Evolutionary conservation across 2,329 filamentous ascomycete genomes (phyloP), one percentile per base, ranked within the genome.

Genomic region (Fusarium oligoseptatum): DNA sequence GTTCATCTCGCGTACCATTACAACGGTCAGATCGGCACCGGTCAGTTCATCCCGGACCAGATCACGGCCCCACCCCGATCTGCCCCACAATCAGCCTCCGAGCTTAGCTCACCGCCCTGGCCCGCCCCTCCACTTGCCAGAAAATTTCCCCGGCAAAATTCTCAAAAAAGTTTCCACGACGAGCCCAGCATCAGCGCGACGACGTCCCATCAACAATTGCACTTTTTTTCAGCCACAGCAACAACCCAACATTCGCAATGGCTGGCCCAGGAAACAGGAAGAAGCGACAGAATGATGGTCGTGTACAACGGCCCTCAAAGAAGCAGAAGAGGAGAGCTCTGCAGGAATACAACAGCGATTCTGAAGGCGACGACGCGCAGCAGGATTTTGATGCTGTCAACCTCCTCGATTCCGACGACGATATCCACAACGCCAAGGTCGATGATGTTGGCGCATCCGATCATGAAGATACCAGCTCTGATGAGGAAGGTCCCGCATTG

Each of bases 361-460:
- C 86, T n/a, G 87, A 86, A 41, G 81, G 82, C n/a, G 83, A 84
- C 10, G 79, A 83, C 24, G 48, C 24, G 6, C 81, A 82, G 34
- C 78, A 85, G 58, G 83, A 84, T 62, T 89, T 89, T 78, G 81
- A 85, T 34, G 85, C 88, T 3, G 87, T 89, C 71, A 85, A 89
- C 73, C 82, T 90, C 17, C 83, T 89, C 60, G 88, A 90, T 78
- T 90, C 88, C 6, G 88, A 91, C 75, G 88, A 90, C 65, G 88
- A 90, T 64, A 84, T 90, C 62, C 85, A 89, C 76, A 87, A 89
- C 74, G 86, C 86, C 48, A 80, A 81, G 7, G 87, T 86, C 20
- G 88, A 91, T 68, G 87, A 90, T 48, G 83, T 85, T 48, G 84
- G 82, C 11, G 81, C 77, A 15, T 84, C 83, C 0, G 84, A 81